Base-by-base conservation (phyloP, 2,329 filamentous ascomycete species). In the Penicillium occitanis region DNA sequence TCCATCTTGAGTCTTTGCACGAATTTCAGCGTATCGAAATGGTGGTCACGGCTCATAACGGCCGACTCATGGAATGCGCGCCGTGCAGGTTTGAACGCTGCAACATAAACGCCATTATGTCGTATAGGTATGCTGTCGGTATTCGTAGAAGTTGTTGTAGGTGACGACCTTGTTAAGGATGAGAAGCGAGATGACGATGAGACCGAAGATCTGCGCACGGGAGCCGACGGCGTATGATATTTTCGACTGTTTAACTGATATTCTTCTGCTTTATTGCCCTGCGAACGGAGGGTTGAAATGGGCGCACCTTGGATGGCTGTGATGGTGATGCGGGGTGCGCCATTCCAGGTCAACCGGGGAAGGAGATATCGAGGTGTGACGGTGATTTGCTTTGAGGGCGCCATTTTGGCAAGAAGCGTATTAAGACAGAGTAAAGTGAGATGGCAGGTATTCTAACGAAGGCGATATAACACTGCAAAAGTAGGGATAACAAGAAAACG, bases 11-110 rank as follows among this genome's bases (percentile, higher is more conserved):
- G 83, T 62, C 92, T 86, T 80, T 97, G 92, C 46, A 99, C 93
- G 76, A 99, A 97, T 81, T 97, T 97, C 68, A 99, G 86, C 0
- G 95, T 99, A 79, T 99, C 95, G 76, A 99, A 99, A 79, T 99
- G 93, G 79, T 99, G 95, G 73, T 97, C 93, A 70, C 91, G 87
- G 62, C 78, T 76, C 61, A 82, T 85, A 44, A 80, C 73, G 1
- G 86, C 76, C 0, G 91, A 90, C 42, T 88, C 86, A 77, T 93
- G 90, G 76, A 97, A 80, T 40, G 78, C 78, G 19, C 77, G 77
- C 25, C 75, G 75, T 13, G 80, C 79, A 13, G 76, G 71, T 40
- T 78, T 78, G 65, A 80, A 82, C 2, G 72, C 68, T 13, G 80
- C 78, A n/a, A 81, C 80, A 67, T 82, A 83, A 8, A 82, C 79